Base-by-base conservation (phyloP, 2,329 filamentous ascomycete genomes). In the Chaetomiaceae sp. region DNA sequence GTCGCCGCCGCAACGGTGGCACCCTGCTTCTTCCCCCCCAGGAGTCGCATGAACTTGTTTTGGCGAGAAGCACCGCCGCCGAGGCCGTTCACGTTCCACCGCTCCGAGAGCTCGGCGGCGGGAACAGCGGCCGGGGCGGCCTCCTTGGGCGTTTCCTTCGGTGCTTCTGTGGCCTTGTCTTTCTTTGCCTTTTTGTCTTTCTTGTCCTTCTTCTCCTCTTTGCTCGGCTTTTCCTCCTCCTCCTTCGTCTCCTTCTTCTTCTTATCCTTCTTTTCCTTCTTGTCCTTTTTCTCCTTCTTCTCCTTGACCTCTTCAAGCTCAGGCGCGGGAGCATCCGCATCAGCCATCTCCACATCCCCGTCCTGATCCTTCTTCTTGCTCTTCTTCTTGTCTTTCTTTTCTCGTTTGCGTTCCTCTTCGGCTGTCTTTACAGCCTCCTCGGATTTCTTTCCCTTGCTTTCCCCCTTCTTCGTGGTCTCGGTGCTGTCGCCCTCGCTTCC, bases 21-120 rank as follows among this genome's bases (percentile, higher is more conserved):
- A 17, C 68, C 67, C 20, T 67, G 66, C 63, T 76, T 79, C 54
- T 73, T 77, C 2, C 68, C 75, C 17, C 79, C 79, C 4, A 83
- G 69, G 1, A 83, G 73, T 27, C 76, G 70, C 59, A 82, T 64
- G 54, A 81, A 82, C 65, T 83, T 83, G 54, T 68, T 67, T 58
- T 81, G 76, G 12, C 79, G 71, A 43, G 69, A 68, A 16, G 67
- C 58, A 19, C 74, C 77, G 27, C 79, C 79, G 34, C 72, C 73
- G 30, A 83, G 69, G 30, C 68, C 72, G 16, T 68, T 63, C 21
- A 80, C 75, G 54, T 79, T 77, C 78, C 78, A 81, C 55, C 73
- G 67, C 61, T 74, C 75, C 23, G 60, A 57, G 5, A 57, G 51
- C 34, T 60, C 57, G 7, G 48, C 56, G 17, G 62, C 64, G 13